These are phyloP conservation scores for Citrus cavaleriei DNA, from an alignment of 345 rosid species.

Conservation along the genomic window DNA sequence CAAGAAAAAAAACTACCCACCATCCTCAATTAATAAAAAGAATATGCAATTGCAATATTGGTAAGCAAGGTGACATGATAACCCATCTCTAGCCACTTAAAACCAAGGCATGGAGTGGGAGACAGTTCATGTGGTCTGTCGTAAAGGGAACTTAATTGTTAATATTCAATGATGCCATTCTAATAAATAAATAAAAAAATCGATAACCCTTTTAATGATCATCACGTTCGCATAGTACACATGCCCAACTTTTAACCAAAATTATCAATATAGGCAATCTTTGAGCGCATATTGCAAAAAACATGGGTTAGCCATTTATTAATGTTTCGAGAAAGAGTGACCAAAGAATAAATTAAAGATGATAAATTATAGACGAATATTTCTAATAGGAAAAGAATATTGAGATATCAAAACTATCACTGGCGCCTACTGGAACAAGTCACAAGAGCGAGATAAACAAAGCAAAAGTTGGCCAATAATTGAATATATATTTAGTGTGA, in stretches of 20 bases:
- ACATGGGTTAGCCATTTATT: neutral
- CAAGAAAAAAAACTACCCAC: constrained; percentile 30
- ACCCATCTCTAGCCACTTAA: constrained; percentile 60
- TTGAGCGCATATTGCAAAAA: constrained; percentile 19
- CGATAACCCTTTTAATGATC: neutral
- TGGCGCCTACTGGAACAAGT: constrained; percentile 5
- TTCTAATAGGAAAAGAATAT: neutral
- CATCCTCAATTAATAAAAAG: constrained; percentile 28
- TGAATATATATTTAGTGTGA: constrained; percentile 16
- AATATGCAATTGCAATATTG: constrained; percentile 24
- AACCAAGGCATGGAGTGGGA: constrained; percentile 67
- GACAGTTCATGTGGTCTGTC: constrained; percentile 81
- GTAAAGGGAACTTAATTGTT: constrained; percentile 28
- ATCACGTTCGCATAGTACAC: neutral
- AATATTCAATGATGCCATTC: constrained; percentile 24
- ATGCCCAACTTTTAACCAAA: neutral
- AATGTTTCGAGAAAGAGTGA: constrained; percentile 18
- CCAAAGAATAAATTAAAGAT: neutral
- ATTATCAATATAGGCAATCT: constrained; percentile 13
- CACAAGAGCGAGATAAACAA: neutral
- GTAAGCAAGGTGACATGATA: constrained; percentile 72
- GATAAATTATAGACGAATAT: neutral
- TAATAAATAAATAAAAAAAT: neutral
- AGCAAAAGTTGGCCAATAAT: constrained; percentile 36
- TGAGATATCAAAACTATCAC: neutral